Conservation (phyloP, 1,284 basidiomycete species). For the Cutaneotrichosporon dermatis region DNA sequence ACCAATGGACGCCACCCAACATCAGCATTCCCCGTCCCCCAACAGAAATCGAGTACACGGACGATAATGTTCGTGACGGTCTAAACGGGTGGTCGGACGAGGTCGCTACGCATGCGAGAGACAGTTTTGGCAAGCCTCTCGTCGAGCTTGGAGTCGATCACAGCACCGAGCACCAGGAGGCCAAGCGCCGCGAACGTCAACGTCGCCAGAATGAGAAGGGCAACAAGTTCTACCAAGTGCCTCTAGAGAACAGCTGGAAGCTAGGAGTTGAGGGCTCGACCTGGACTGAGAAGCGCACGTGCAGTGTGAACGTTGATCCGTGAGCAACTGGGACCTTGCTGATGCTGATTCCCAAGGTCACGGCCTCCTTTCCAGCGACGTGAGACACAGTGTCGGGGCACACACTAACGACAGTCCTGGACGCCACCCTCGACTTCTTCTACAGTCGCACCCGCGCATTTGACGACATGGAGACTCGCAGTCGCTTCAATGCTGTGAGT, state of each 20-base stretch:
- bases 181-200: not conserved
- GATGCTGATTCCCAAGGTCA: constrained; percentile 24
- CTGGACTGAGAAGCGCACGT: constrained; percentile 33
- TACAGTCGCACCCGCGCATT: constrained; percentile 30
- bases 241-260: constrained; percentile 27
- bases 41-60: not conserved
- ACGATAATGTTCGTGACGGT: not conserved
- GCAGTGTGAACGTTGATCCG: constrained; percentile 19
- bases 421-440: constrained; percentile 31
- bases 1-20: constrained; percentile 1
- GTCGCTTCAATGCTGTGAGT: not conserved
- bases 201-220: not conserved
- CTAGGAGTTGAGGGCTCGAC: constrained; percentile 23
- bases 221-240: constrained; percentile 3
- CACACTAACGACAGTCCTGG: constrained; percentile 27
- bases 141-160: not conserved
- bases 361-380: constrained; percentile 34
- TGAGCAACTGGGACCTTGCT: constrained; percentile 6
- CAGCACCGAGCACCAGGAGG: not conserved
- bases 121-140: constrained; percentile 9
- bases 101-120: constrained; percentile 1
- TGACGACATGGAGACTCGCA: constrained; percentile 11
- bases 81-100: constrained; percentile 5
- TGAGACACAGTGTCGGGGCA: too few relatives aligned
- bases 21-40: constrained; percentile 4